phyloP scores from a whole-genome alignment of 2,329 filamentous ascomycete genomes.

The Scolecobasidium constrictum region DNA sequence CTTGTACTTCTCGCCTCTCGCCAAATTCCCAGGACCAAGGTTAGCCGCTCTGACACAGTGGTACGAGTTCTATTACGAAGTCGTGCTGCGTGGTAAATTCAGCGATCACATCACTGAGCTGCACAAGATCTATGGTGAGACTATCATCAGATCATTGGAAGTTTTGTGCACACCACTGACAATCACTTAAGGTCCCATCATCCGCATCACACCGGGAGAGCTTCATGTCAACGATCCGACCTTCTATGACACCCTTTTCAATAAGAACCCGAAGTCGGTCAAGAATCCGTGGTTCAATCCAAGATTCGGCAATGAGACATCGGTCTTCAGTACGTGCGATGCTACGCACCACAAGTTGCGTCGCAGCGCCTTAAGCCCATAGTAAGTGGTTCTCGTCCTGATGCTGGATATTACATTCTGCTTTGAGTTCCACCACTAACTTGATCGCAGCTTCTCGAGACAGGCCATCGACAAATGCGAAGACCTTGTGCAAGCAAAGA shows the following conservation, averaged over 20 bases:
- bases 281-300: conserved; percentile 3
- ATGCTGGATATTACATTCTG: no score
- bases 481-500: conserved; percentile 13
- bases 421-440: no score
- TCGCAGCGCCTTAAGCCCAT: conserved; percentile 4
- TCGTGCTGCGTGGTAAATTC: conserved; percentile 10
- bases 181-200: conserved; percentile 14
- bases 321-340: conserved; percentile 10
- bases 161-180: background rate
- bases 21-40: conserved; percentile 21
- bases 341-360: conserved; percentile 2
- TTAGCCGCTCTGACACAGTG: conserved; percentile 21
- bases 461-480: conserved; percentile 3
- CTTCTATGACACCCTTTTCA: conserved; percentile 20
- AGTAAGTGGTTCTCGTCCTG: background rate
- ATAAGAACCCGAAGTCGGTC: conserved; percentile 6
- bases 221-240: conserved; percentile 13
- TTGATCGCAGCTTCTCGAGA: conserved; percentile 6
- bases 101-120: conserved; percentile 6
- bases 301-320: conserved; percentile 1
- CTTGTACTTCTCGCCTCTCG: conserved; percentile 19
- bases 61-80: conserved; percentile 25
- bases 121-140: conserved; percentile 10
- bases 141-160: conserved; percentile 9
- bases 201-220: conserved; percentile 17